Evolutionary conservation across 768 basidiomycete genomes (phyloP), one percentile per base, ranked within the genome.

Genomic region (Lentinula guzmanii): DNA sequence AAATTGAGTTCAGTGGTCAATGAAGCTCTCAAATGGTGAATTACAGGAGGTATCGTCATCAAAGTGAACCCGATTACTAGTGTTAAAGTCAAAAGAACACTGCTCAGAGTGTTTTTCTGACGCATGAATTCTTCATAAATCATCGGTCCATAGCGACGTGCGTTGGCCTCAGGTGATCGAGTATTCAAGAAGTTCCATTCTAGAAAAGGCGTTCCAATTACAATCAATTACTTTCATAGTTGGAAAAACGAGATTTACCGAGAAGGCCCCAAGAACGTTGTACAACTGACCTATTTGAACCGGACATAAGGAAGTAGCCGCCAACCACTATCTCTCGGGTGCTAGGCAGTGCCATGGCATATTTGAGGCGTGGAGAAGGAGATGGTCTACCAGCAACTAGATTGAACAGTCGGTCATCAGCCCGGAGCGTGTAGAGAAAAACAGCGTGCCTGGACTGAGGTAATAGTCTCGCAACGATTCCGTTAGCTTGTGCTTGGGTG

Each of bases 191-290:
- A 48, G 9, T 48, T 24, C 46, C 46, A 48, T 48, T 48, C 46
- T 48, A 28, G 10, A 18, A 18, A 9, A 21, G 21, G 21, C 18
- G 21, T 48, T 18, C 21, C 21, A 48, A 8, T 8, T 21, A 2
- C 28, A 28, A 28, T 24, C 8, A 24, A 48, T 24, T 24, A 9
- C 46, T 11, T 24, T 21, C 5, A 48, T 21, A 9, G 9, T 11
- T 48, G 46, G 8, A 48, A 11, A 3, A 3, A 9, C 2, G 2
- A 48, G 28, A 18, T 10, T 10, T 9, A 48, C 46, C 46, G 18
- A 48, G 21, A 8, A 83, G 69, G 5, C 79, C 81, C 65, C 74
- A 79, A 8, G 81, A 77, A 46, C 81, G 74, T 63, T 82, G 77
- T 28, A 82, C 80, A 11, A 81, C 55, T 9, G 77, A 70, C 28